Base-by-base conservation (phyloP, 805 yeast species). In the Pichia manshurica region DNA sequence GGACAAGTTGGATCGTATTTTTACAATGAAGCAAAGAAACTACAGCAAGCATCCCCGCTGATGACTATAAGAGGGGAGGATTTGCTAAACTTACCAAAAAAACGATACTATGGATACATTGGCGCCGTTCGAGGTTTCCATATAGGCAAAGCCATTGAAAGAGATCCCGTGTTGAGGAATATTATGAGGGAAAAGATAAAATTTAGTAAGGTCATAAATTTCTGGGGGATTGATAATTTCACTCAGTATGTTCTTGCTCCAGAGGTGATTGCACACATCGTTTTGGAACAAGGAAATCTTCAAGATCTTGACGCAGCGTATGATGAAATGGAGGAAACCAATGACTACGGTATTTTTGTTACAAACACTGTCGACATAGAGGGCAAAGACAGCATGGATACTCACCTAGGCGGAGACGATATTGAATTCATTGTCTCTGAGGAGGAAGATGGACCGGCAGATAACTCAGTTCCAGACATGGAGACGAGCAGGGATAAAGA, bases 171-270 rank as follows among this genome's bases (percentile, higher is more conserved):
- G 12, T 71, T 63, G 45, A 58, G 60, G 21, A 45, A 55, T 1
- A 58, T 66, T 25, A 52, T 82, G 3, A 48, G 52, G 5, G 45
- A 50, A 23, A 54, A 60, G 38, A 48, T 44, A 4, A 61, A 54
- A 44, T 63, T 53, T 2, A 77, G 77, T 53, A 63, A 67, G 19
- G 77, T 80, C 1, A 61, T 83, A 7, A 63, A 67, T 39, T 84
- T 80, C 67, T 83, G 88, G 87, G 77, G 84, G 2, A 55, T 68
- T 1, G 70, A 71, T 20, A 75, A 76, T 45, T 84, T 82, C 57
- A 63, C 74, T 3, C 69, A 75, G 16, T 79, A 77, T 55, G 81
- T 83, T 1, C 60, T 84, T 21, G 80, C 86, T 7, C 81, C 84
- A 23, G 90, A 84, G 54, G 60, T 84, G 5, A 69, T 81, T 4